Base-by-base conservation (phyloP, 2,329 filamentous ascomycete species). In the Sporothrix humicola region DNA sequence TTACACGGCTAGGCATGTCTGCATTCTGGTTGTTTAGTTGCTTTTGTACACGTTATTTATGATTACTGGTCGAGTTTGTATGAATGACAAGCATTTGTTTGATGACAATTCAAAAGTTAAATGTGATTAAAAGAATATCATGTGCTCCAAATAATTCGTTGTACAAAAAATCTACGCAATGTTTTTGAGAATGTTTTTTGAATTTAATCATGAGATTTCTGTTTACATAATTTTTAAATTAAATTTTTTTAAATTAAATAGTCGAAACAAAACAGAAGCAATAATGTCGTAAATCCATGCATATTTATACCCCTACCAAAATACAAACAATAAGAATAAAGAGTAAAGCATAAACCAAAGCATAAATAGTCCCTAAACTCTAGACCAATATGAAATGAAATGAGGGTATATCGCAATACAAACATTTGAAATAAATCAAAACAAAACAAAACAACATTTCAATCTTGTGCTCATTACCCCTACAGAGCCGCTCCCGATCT, bases 401-500 rank as follows among this genome's bases (percentile, higher is more conserved):
- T 9, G 46, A 73, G 23, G 37, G 59, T 48, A 48, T 46, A 52
- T 54, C 48, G 50, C 26, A 26, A 5, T 12, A 3, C 31, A 52
- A 66, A 46, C 3, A 31, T 9, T 8, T 52, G 37, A 69, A 31
- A 37, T 2, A 17, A 42, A 31, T 20, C 48, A 37, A 63, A 26
- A 8, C 52, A 63, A 54, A 56, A 26, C 4, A 37, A 37, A 37
- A 5, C 31, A 37, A 37, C 1, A 2, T 9, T 10, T n/a, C 52
- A 56, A 13, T 56, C 52, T 56, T 23, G 10, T 23, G 8, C 4
- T 13, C 4, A 17, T 13, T 8, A 37, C 23, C 17, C 10, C 13
- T 50, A 69, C 26, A 23, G 2, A 4, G 26, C 15, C n/a, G 71
- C 71, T 37, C 76, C 75, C 1, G 63, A 54, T 26, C 76, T 58